phyloP scores from a whole-genome alignment of 73 alveolate genomes.

The Blepharisma japonicum region DNA sequence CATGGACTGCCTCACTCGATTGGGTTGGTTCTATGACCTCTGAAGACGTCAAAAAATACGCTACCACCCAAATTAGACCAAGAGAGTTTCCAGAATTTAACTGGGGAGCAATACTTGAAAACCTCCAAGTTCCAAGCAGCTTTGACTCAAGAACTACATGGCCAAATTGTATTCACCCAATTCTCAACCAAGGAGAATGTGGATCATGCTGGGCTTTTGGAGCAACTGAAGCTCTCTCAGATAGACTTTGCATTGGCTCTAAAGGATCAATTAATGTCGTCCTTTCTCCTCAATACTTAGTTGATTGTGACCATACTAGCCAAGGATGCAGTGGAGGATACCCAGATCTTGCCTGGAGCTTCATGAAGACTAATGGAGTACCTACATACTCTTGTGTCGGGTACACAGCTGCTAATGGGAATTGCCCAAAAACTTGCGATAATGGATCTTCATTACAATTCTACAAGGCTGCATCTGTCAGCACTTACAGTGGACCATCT shows the following conservation, averaged over 20 bases:
- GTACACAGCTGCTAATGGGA: neutral
- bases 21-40: neutral
- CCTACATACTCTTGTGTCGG: neutral
- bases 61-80: neutral
- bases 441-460: neutral
- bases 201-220: constrained; percentile 99
- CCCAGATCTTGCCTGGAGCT: constrained; percentile 43
- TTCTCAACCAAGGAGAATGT: constrained; percentile 50
- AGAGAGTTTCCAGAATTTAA: neutral
- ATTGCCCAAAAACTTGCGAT: neutral
- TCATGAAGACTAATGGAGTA: neutral
- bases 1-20: neutral
- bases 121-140: neutral
- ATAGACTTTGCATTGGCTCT: constrained; percentile 85
- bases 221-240: constrained; percentile 90
- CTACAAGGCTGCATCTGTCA: neutral
- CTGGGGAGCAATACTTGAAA: neutral
- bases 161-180: neutral
- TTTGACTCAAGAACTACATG: neutral
- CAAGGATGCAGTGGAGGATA: constrained; percentile 66
- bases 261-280: constrained; percentile 45
- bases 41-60: neutral
- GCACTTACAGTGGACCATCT: neutral
- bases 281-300: constrained; percentile 71
- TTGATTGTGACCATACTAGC: constrained; percentile 66